Evolutionary conservation across 805 yeast genomes (phyloP), one percentile per base, ranked within the genome.

Genomic region (Lipomyces japonicus): DNA sequence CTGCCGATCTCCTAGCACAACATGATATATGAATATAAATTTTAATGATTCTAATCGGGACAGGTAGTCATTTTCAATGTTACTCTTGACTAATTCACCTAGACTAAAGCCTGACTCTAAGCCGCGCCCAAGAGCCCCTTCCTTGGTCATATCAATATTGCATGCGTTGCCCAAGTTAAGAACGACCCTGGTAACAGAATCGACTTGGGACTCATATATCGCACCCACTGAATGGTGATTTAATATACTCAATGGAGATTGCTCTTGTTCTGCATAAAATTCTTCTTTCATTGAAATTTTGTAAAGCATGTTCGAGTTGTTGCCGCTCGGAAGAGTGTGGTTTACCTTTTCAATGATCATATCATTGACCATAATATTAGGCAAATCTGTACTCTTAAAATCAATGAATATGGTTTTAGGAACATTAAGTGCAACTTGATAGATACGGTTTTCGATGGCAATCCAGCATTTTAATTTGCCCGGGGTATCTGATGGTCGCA

Each of bases 81-180:
- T 43, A 22, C 24, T 41, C 35, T 45, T 42, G 3, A 47, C 32
- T 35, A 68, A 42, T 7, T 50, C 34, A 28, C 50, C 19, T 48
- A 77, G 63, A 12, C 84, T 79, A 66, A 95, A 95, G 0, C 98
- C 98, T 51, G 77, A 76, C 59, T 86, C 89, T 50, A 93, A 70
- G 25, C 96, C 95, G 61, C 77, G 79, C 5, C 97, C 95, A 7
- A 95, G 71, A 0, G 89, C 80, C 6, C 97, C 96, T n/a, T 86
- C 77, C 48, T 77, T 74, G 1, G 79, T 71, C 39, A 83, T 82
- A 55, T 81, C 86, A 56, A 90, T 83, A 14, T 74, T 74, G 19
- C 90, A 84, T 14, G 79, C 73, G 22, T 81, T 73, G 2, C 98
- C 97, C 16, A 93, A 69, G 28, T 83, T 84, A 57, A 93, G 77